Conservation (phyloP, 169 alveolate species). For the Fabrea salina region DNA sequence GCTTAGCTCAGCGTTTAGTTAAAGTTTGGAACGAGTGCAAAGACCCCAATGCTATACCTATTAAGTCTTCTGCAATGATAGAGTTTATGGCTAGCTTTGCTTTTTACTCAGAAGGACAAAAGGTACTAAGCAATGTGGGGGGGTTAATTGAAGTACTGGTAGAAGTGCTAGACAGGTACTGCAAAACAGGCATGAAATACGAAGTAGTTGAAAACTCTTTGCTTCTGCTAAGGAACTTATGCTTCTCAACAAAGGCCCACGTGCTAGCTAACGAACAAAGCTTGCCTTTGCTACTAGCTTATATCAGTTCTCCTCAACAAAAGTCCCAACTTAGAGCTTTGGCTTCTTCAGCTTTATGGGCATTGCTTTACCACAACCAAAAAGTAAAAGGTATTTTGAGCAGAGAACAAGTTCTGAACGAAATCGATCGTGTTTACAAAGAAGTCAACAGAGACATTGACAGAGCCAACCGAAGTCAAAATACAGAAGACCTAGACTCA, state of each 20-base stretch:
- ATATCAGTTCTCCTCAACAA: neutral
- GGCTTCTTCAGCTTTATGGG: slow-evolving; percentile 32
- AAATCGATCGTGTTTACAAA: neutral
- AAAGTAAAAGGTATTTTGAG: slow-evolving; percentile 27
- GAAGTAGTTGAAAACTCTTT: slow-evolving; percentile 17
- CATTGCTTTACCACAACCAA: slow-evolving; percentile 2
- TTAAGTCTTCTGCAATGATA: neutral
- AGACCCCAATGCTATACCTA: neutral
- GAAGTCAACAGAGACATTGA: neutral
- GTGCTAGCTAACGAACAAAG: neutral
- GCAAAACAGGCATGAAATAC: neutral
- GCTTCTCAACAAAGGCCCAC: neutral
- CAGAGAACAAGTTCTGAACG: neutral
- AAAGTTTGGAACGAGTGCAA: slow-evolving; percentile 28
- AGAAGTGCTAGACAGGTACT: slow-evolving; percentile 17
- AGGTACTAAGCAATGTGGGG: neutral
- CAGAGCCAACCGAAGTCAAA: neutral
- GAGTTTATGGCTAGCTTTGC: slow-evolving; percentile 12
- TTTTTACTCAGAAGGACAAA: slow-evolving; percentile 26
- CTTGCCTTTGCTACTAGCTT: neutral
- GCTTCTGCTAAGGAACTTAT: neutral
- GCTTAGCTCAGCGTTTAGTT: neutral
- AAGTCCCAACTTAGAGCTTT: neutral
- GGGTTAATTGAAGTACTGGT: slow-evolving; percentile 19
- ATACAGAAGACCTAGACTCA: slow-evolving; percentile 14